Base-by-base conservation (phyloP, 495 filamentous ascomycete species). In the Penicillium paradoxum region DNA sequence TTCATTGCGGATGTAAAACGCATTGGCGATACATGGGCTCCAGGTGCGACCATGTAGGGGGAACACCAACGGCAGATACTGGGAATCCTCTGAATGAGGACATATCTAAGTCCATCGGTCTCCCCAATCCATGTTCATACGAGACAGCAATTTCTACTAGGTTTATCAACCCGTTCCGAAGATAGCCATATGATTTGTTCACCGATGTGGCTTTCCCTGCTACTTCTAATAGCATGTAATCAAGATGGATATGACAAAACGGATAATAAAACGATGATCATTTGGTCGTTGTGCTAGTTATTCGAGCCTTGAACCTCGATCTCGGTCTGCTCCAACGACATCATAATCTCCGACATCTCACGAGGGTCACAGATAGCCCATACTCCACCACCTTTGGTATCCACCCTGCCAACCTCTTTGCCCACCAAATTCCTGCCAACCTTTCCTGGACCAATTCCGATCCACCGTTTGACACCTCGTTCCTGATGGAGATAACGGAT, bases 401-500 rank as follows among this genome's bases (percentile, higher is more conserved):
- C 73, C 24, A 91, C 89, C 65, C 84, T 85, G 1, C 90, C 91
- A 5, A 98, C 91, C 67, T 97, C 93, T 68, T 96, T 96, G 0
- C 91, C 91, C 6, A 98, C 93, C 19, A 98, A 69, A 65, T 97
- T 97, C 48, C 90, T 79, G 2, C 91, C 93, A 5, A 98, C 91
- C 62, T 96, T 96, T 1, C 92, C 93, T 0, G 93, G 93, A 2
- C 93, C 93, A 56, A 98, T 88, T 15, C 92, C 93, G 42, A 98
- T 79, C 91, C 92, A 97, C 39, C 90, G 77, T 57, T 82, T 77
- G 7, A 97, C 89, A 50, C 86, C 88, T 60, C 83, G 74, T 52
- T 93, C 88, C 57, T 93, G 85, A 65, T 97, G 89, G 38, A 98
- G 72, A 60, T 91, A 97, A 56, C 83, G 83, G 41, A 97, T 88